phyloP scores from a whole-genome alignment of 2,329 filamentous ascomycete species.

The Botryosphaeria dothidea region DNA sequence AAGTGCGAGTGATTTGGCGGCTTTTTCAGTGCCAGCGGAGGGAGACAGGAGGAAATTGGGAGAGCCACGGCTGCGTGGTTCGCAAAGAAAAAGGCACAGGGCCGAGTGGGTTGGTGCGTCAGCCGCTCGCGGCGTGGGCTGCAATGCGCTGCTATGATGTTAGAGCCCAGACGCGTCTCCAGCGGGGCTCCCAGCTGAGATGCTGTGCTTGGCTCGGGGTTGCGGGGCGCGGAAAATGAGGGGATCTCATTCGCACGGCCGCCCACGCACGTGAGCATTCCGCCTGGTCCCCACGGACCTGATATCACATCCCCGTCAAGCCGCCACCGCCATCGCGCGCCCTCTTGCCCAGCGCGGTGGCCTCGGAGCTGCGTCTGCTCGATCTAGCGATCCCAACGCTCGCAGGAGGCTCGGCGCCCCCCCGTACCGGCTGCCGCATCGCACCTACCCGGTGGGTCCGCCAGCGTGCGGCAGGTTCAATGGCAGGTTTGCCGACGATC shows the following conservation, averaged over 20 bases:
- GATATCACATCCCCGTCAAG: constrained; percentile 1
- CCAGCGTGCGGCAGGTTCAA: constrained; percentile 11
- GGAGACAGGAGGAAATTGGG: constrained; percentile 15
- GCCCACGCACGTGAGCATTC: not conserved
- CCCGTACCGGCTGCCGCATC: not conserved
- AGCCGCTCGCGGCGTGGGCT: constrained; percentile 1
- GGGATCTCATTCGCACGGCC: constrained; percentile 13
- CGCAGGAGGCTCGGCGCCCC: constrained; percentile 13
- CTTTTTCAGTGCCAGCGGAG: not conserved
- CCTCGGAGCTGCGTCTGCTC: not conserved
- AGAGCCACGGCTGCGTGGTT: constrained; percentile 4
- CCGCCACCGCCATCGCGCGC: not conserved
- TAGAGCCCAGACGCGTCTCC: constrained; percentile 13
- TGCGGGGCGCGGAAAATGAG: constrained; percentile 14
- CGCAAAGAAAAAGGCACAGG: constrained; percentile 15
- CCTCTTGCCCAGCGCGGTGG: not conserved
- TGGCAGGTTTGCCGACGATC: constrained; percentile 18
- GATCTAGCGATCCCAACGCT: constrained; percentile 7
- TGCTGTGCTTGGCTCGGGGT: constrained; percentile 4
- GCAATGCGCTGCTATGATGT: constrained; percentile 12
- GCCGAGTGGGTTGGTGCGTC: constrained; percentile 12
- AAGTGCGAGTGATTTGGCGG: not conserved
- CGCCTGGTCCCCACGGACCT: not conserved
- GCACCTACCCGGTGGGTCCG: constrained; percentile 3
- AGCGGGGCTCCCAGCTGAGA: constrained; percentile 12